Evolutionary conservation across 2,329 filamentous ascomycete species (phyloP), one percentile per base, ranked within the genome.

Genomic region (Colletotrichum sp.): DNA sequence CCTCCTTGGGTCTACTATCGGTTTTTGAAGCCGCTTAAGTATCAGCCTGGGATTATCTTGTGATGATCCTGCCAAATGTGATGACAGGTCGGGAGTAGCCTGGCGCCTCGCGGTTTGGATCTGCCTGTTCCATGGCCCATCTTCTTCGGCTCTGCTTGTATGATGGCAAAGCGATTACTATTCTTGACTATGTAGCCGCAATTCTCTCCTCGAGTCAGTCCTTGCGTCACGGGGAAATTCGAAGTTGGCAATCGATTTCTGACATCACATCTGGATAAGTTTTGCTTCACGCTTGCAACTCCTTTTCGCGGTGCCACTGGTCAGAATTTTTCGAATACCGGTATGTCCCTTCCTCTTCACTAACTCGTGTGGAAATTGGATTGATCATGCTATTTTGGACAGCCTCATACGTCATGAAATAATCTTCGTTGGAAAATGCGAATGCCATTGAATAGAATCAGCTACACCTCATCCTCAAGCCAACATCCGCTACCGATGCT

Each of bases 281-380:
- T 49, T 1, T 1, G 34, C 34, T 36, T 36, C 13, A 7, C 32
- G 32, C 32, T 13, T 34, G 7, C 32, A 34, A 7, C 32, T 34
- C 13, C 13, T 15, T 34, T 7, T 15, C 13, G 15, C 32, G 34
- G 34, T 36, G 13, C 13, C 34, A 36, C 13, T 36, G 34, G 13
- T 0, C 34, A 36, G 13, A 4, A 34, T 1, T 28, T 28, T 15
- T 34, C 32, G 1, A 15, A 36, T 36, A 36, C 6, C 13, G 6
- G 0, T 8, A 15, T 36, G 34, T 15, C 6, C 13, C 6, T 36
- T 36, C 13, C 6, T 36, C 6, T 7, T 2, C 39, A 49, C 18
- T n/a, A 0, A 49, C 9, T 18, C 36, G 18, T n/a, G 39, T 0
- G 0, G 39, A 4, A 49, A 7, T 5, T 10, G 9, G 1, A 12